Base-by-base conservation (phyloP, 352 stramenopile genomes). In the Phytopythium delawarense region DNA sequence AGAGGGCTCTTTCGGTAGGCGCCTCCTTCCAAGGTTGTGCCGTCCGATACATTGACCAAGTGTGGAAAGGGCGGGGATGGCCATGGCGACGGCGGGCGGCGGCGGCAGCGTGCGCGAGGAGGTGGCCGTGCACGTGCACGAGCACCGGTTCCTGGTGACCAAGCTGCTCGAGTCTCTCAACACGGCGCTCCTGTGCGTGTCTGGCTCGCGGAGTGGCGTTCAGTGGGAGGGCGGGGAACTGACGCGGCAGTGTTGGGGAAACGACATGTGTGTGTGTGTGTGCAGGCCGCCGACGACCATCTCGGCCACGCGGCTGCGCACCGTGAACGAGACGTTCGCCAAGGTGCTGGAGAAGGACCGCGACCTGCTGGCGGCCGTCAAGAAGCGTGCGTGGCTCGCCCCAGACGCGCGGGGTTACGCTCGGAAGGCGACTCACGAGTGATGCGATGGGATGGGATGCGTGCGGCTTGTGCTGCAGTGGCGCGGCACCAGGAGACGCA, bases 71-170 rank as follows among this genome's bases (percentile, higher is more conserved):
- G 35, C 61, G 45, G 52, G 62, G 16, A 18, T 8, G 45, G 45
- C 45, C 7, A 32, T 32, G 45, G 45, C 45, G 45, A 20, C 28
- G 45, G 45, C 45, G 40, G 40, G 40, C 46, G 50, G 50, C 28
- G 16, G 50, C 18, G 59, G 35, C 69, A 88, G 79, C 69, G 83
- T 94, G 25, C 79, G 78, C 12, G 82, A 94, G 28, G 72, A 90
- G 52, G 81, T 90, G 46, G 79, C 90, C 64, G 71, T 91, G 48
- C 74, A 69, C 56, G 70, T 94, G 52, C 81, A 94, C 59, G 84
- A 92, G 71, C 84, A 94, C 71, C 82, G 84, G 54, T 94, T 91
- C 67, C 67, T 94, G 23, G 83, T 91, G 56, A 92, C 84, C 16
- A 94, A 94, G 67, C 70, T 94, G 34, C 78, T 94, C 40, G 84